Percentiles rank a stretch among this genome's conserved stretches.
phyloP scores from a whole-genome alignment of 1,139 yeast genomes.

The Diutina catenulata region DNA sequence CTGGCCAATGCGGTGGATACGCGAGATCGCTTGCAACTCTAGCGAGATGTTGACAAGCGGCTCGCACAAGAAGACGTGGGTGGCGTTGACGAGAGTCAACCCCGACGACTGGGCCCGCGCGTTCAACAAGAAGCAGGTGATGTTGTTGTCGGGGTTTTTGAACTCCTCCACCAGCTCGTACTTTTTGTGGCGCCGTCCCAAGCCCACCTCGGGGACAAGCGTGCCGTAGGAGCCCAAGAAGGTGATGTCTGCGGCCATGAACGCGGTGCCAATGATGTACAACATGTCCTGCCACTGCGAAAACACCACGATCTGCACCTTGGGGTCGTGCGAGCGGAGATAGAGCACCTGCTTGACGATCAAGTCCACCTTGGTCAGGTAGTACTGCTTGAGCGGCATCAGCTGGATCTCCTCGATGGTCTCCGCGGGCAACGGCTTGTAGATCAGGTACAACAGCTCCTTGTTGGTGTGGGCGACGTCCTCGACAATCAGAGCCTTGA shows the following conservation, averaged over 20 bases:
- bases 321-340: conserved; percentile 44
- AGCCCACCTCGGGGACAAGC: conserved; percentile 16
- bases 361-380: conserved; percentile 79
- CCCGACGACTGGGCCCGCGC: conserved; percentile 88
- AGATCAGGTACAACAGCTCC: conserved; percentile 18
- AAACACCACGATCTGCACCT: conserved; percentile 70
- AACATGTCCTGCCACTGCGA: conserved; percentile 83
- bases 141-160: conserved; percentile 40
- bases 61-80: conserved; percentile 81
- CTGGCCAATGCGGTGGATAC: conserved; percentile 92
- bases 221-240: conserved; percentile 3
- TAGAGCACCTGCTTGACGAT: conserved; percentile 63
- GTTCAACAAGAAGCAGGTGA: conserved; percentile 77
- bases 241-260: conserved; percentile 13
- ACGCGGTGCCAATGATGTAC: conserved; percentile 54
- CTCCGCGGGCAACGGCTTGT: conserved; percentile 32
- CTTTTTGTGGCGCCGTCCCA: conserved; percentile 17
- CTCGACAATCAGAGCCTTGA: conserved; percentile 35
- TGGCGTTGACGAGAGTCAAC: conserved; percentile 78
- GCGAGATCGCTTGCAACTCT: conserved; percentile 82
- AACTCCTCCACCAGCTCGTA: conserved; percentile 47
- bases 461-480: conserved; percentile 12
- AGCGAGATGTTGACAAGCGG: conserved; percentile 83
- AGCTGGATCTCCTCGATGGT: conserved; percentile 33
- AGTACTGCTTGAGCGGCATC: conserved; percentile 33